Evolutionary conservation across 2,329 filamentous ascomycete species (phyloP).

Genomic region (Achaetomium macrosporum): DNA sequence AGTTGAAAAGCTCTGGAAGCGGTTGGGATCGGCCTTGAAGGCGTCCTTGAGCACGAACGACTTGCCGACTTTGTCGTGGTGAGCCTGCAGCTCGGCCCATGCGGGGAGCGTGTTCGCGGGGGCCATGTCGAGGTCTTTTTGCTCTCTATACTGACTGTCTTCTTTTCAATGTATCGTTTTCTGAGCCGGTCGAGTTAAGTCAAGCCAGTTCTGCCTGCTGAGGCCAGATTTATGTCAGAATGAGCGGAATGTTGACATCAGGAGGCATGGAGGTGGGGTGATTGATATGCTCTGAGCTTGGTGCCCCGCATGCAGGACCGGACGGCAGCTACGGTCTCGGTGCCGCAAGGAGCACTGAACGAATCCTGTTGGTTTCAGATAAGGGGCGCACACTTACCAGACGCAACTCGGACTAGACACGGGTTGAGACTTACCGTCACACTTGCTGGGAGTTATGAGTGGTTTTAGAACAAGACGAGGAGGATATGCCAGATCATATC

Average conservation of each 20-base stretch:
- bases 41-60: constrained; percentile 89
- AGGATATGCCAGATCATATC: not conserved
- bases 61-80: constrained; percentile 81
- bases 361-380: constrained; percentile 12
- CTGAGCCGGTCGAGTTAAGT: not conserved
- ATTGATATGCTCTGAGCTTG: constrained; percentile 8
- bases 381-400: not conserved
- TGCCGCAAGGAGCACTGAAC: not conserved
- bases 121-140: constrained; percentile 46
- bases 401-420: not conserved
- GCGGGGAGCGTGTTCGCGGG: constrained; percentile 80
- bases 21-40: constrained; percentile 80
- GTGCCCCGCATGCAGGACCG: constrained; percentile 14
- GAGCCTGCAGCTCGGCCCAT: constrained; percentile 86
- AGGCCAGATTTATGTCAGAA: not conserved
- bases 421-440: not conserved
- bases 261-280: constrained; percentile 8
- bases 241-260: constrained; percentile 3
- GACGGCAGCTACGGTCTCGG: constrained; percentile 2
- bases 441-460: not conserved
- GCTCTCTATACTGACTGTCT: not conserved
- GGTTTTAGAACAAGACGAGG: not conserved
- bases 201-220: constrained; percentile 2
- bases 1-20: constrained; percentile 85
- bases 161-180: not conserved